Base-by-base conservation (phyloP, 192 early-diverging fungal genomes). In the Dissophora globulifera region DNA sequence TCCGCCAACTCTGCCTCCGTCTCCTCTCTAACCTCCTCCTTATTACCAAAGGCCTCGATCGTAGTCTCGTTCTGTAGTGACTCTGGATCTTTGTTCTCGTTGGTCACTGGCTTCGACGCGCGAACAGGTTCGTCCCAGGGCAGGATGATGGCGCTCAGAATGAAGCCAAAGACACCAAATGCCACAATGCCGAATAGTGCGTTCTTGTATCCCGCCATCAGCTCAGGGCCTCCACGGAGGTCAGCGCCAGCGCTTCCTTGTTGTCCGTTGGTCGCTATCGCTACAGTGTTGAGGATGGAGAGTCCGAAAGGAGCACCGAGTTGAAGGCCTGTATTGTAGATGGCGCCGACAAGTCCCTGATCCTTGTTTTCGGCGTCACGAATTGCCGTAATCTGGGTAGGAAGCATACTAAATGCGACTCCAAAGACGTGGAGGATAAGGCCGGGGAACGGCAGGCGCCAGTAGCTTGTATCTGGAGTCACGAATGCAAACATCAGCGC, bases 261-360 rank as follows among this genome's bases (percentile, higher is more conserved):
- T 35, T 42, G 43, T 67, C 64, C 72, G 40, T 66, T 76, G 27
- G 72, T 67, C 45, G 72, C 60, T 35, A 67, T 65, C 12, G 63
- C 25, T 33, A 79, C 62, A 16, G 61, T 69, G 15, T 71, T 76
- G 35, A 81, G 29, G 25, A 81, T 60, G 2, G 79, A 66, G 19
- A 76, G 47, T 1, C 71, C 71, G 23, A 81, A 74, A n/a, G 71
- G 70, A 11, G 67, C 71, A 10, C 79, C 79, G 5, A 81, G 55
- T 30, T 81, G 79, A 0, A 74, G 48, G 3, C 70, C 71, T 10
- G 79, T 69, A 23, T 76, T 81, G 41, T 81, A 81, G 16, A 81
- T 62, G 0, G 79, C 79, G 3, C 79, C 79, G 1, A 81, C 59
- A 0, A 75, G 43, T 11, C 72, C 72, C 25, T 76, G 72, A 22